phyloP scores from a whole-genome alignment of 441 rosid genomes.

The Gossypium davidsonii region DNA sequence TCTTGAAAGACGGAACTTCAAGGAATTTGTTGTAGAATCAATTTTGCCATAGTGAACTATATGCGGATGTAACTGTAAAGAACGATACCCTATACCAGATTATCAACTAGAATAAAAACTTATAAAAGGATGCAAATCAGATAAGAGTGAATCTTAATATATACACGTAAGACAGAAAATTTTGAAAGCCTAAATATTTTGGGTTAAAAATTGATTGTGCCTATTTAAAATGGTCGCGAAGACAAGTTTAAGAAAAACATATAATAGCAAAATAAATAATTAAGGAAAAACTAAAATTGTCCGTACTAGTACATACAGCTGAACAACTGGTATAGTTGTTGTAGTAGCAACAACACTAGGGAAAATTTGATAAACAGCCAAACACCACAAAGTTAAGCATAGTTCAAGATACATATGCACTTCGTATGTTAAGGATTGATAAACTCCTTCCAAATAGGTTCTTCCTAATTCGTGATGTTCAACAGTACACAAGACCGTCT shows the following conservation, averaged over 20 bases:
- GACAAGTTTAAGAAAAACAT: background rate
- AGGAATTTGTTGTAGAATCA: slow-evolving; percentile 44
- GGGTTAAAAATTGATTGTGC: background rate
- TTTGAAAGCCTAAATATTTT: background rate
- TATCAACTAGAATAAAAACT: background rate
- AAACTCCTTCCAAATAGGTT: background rate
- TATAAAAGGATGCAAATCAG: background rate
- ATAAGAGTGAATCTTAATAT: background rate
- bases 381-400: background rate
- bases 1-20: slow-evolving; percentile 74
- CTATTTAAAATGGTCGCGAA: background rate
- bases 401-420: background rate
- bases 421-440: background rate
- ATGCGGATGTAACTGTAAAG: slow-evolving; percentile 62
- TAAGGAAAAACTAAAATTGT: background rate
- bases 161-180: background rate
- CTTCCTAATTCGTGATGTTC: background rate
- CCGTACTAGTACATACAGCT: background rate
- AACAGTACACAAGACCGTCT: background rate
- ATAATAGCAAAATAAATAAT: background rate
- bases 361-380: background rate
- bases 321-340: background rate
- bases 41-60: slow-evolving; percentile 77
- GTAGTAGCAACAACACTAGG: background rate
- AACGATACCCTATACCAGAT: slow-evolving; percentile 13